Base-by-base conservation (phyloP, 192 early-diverging fungal genomes). In the Coemansia sp. region DNA sequence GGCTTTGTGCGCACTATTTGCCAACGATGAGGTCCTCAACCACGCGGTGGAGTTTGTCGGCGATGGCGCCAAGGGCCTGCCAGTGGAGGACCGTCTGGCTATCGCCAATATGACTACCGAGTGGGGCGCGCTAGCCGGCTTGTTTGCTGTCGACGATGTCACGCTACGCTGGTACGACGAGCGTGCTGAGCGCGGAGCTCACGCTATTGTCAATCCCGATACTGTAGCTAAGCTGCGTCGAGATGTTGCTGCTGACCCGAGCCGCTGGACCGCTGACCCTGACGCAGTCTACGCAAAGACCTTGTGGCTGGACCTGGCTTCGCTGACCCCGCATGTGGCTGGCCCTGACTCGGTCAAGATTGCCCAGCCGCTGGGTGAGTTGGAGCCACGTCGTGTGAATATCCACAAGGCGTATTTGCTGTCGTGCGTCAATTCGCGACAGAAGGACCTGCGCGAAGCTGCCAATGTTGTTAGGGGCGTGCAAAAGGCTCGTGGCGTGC, bases 81-180 rank as follows among this genome's bases (percentile, higher is more conserved):
- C 86, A 0, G 84, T 99, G 11, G 94, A 95, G 69, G 95, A 96
- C 57, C 89, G 95, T 10, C 84, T 99, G 60, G 94, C 97, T 47
- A 94, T 99, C 65, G 88, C 95, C 68, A 99, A 99, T 82, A 97
- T 99, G 97, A 99, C 97, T 6, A 99, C 97, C 34, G 97, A 99
- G 76, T 99, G 97, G 97, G 97, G 97, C 72, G 94, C 95, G 8
- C 85, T 99, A 21, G 97, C 95, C 43, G 97, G 97, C 37, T 86
- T 99, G 8, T 99, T 99, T 75, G 92, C 94, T 3, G 93, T 96
- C 18, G 95, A 99, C 81, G 84, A 89, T 6, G 72, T 83, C 2
- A 92, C 93, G 0, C 78, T 90, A 57, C 79, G 83, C 12, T 97
- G 90, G 84, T 87, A 92, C 60, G 69, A 87, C 28, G 83, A 83